These are phyloP conservation scores for Cicer yamashitae DNA, from an alignment of 306 rosid species.

Conservation along the genomic window DNA sequence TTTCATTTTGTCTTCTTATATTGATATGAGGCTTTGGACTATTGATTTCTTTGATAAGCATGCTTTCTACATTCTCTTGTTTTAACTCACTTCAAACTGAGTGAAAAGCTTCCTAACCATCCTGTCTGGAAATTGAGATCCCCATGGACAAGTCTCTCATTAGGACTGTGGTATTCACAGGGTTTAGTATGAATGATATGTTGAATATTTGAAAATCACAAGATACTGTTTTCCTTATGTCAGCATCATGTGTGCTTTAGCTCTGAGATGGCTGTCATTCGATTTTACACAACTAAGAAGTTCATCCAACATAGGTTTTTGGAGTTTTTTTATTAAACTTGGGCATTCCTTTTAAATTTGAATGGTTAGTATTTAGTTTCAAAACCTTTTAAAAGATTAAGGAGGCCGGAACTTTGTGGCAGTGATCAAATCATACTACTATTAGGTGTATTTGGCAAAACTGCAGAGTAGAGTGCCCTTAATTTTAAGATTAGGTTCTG, in stretches of 20 bases:
- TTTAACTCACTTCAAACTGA: background rate
- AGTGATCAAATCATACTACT: background rate
- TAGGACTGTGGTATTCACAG: background rate
- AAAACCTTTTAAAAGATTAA: conserved; percentile 1
- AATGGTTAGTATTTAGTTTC: background rate
- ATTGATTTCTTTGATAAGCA: background rate
- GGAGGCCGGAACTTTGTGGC: background rate
- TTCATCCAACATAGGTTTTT: background rate
- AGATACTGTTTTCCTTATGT: background rate
- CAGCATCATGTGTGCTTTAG: background rate
- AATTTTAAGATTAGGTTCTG: background rate
- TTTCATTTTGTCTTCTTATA: too few species aligned
- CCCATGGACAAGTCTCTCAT: background rate
- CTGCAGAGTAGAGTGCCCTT: background rate
- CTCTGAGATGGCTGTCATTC: background rate
- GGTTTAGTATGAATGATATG: background rate
- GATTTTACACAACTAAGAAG: conserved; percentile 28
- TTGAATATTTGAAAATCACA: conserved; percentile 4
- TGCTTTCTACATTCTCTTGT: background rate
- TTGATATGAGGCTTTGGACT: background rate
- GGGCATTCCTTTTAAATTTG: conserved; percentile 11
- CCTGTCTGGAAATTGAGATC: background rate
- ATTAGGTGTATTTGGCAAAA: conserved; percentile 3
- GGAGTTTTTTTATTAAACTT: background rate
- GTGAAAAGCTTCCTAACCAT: background rate